Percentiles rank a stretch among this genome's conserved stretches.
These are phyloP conservation scores for Nasturtium officinale DNA, from an alignment of 345 rosid species.

Conservation along the genomic window DNA sequence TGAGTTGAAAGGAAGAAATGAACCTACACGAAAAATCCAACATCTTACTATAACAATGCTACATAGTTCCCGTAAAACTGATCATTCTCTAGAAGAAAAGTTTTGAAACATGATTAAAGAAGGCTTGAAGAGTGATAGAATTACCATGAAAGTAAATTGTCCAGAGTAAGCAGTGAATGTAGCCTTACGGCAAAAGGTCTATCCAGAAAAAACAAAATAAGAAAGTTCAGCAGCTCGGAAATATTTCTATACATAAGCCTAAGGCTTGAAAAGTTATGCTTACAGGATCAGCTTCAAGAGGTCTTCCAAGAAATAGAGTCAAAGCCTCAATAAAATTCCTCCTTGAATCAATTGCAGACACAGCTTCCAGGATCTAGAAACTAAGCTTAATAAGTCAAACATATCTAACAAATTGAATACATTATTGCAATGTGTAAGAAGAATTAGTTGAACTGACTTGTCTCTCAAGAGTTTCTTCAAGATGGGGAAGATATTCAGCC, in stretches of 20 bases:
- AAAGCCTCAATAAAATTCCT: slow-evolving; percentile 81
- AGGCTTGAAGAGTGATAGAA: background rate
- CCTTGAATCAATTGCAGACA: slow-evolving; percentile 62
- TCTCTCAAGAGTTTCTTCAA: slow-evolving; percentile 79
- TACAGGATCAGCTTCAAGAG: slow-evolving; percentile 91
- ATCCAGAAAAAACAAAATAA: slow-evolving; percentile 38
- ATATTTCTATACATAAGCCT: background rate
- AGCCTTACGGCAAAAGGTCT: slow-evolving; percentile 84
- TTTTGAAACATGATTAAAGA: slow-evolving; percentile 3
- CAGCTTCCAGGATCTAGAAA: slow-evolving; percentile 70
- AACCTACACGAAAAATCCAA: slow-evolving; percentile 54
- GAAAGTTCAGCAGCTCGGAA: slow-evolving; percentile 17
- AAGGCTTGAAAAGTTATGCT: slow-evolving; percentile 33
- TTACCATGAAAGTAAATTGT: slow-evolving; percentile 76
- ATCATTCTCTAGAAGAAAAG: background rate
- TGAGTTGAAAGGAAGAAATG: slow-evolving; percentile 66
- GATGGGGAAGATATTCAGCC: slow-evolving; percentile 99
- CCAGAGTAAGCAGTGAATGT: slow-evolving; percentile 75
- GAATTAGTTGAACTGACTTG: slow-evolving; percentile 56
- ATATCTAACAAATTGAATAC: background rate
- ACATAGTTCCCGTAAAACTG: slow-evolving; percentile 3
- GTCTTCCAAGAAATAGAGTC: slow-evolving; percentile 73
- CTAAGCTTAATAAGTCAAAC: slow-evolving; percentile 4
- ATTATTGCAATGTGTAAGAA: background rate
- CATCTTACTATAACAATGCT: background rate